Evolutionary conservation across 2,329 filamentous ascomycete species (phyloP).

Genomic region (Aspergillus hortae): DNA sequence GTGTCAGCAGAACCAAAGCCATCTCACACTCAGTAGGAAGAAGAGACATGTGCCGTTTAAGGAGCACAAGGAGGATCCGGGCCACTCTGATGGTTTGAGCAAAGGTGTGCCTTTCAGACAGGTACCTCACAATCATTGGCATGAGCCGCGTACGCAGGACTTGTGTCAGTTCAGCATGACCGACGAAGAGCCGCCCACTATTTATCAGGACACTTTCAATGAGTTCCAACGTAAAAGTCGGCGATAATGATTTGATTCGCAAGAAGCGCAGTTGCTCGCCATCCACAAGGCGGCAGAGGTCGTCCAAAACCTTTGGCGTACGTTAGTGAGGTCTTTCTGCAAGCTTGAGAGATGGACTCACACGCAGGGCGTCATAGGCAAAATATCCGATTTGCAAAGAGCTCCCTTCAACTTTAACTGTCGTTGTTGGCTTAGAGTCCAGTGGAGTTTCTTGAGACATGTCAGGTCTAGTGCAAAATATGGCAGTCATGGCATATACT

Average conservation of each 20-base stretch:
- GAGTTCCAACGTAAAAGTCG: conserved; percentile 82
- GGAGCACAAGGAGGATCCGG: conserved; percentile 75
- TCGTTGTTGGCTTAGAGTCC: conserved; percentile 55
- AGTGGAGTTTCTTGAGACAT: conserved; percentile 33
- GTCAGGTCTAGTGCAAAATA: conserved; percentile 5
- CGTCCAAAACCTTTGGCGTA: conserved; percentile 67
- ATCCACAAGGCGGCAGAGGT: conserved; percentile 83
- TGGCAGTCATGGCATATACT: conserved; percentile 27
- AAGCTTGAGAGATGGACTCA: conserved; percentile 32
- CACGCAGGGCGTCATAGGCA: conserved; percentile 79
- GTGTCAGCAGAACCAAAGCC: conserved; percentile 74
- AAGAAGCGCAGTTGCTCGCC: conserved; percentile 80
- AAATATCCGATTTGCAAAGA: conserved; percentile 66
- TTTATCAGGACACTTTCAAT: conserved; percentile 88
- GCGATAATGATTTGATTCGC: conserved; percentile 70
- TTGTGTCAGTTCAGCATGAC: conserved; percentile 75
- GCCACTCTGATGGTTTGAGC: conserved; percentile 77
- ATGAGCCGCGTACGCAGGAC: conserved; percentile 74
- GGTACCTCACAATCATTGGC: conserved; percentile 73
- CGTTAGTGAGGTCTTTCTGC: conserved; percentile 8
- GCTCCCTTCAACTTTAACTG: conserved; percentile 65
- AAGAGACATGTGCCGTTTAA: conserved; percentile 72
- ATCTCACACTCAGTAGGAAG: conserved; percentile 78
- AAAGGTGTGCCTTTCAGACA: conserved; percentile 77
- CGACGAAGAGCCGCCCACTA: conserved; percentile 73